These are phyloP conservation scores for Magnaporthales sp. DNA, from an alignment of 2,329 filamentous ascomycete genomes.

Conservation along the genomic window DNA sequence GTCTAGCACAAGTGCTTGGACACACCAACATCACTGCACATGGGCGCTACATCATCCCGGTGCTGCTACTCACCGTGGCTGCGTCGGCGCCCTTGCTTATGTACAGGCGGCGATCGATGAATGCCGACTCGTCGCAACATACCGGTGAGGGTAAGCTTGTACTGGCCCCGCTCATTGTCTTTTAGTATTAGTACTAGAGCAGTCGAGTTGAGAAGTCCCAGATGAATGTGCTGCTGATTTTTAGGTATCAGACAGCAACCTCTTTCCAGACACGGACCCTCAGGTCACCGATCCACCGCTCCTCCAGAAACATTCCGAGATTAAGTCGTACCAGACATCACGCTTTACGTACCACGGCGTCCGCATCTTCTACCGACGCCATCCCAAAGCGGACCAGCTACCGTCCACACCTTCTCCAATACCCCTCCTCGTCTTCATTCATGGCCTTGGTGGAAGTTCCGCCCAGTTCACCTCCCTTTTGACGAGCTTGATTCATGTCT, in stretches of 20 bases:
- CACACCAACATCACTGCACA: not conserved
- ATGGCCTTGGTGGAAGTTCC: conserved; percentile 86
- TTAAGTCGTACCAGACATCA: conserved; percentile 64
- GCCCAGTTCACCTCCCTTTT: conserved; percentile 81
- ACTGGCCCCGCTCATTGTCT: not conserved
- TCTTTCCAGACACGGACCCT: conserved; percentile 21
- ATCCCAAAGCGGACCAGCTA: conserved; percentile 75
- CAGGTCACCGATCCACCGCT: conserved; percentile 65
- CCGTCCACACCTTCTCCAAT: conserved; percentile 64
- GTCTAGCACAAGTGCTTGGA: not conserved
- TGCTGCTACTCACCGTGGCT: not conserved
- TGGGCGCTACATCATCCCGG: not conserved
- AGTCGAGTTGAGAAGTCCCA: not conserved
- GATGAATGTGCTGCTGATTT: not conserved
- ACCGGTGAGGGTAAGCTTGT: not conserved
- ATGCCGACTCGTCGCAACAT: not conserved
- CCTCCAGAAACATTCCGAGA: conserved; percentile 65
- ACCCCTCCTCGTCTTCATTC: conserved; percentile 82
- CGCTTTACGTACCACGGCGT: conserved; percentile 64
- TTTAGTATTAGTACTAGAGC: not conserved
- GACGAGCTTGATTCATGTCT: conserved; percentile 71
- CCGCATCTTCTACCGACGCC: conserved; percentile 74
- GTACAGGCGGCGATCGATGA: not conserved
- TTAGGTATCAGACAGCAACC: not conserved
- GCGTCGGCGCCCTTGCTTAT: not conserved